These are phyloP conservation scores for Prunus salicina DNA, from an alignment of 306 rosid species.

Conservation along the genomic window DNA sequence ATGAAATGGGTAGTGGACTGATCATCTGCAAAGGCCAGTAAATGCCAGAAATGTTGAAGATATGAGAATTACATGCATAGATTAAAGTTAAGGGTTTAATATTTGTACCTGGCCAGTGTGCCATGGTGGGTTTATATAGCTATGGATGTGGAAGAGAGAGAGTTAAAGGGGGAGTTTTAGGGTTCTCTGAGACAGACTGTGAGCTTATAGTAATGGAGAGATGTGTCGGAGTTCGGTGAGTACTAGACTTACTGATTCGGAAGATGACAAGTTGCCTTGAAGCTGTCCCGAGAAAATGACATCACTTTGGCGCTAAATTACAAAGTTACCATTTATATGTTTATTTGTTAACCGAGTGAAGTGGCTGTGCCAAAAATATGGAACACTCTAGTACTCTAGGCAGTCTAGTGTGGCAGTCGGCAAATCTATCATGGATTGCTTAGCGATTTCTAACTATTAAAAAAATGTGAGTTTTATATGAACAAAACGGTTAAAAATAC, in stretches of 20 bases:
- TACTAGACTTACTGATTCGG: not conserved
- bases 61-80: not conserved
- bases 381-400: too few species aligned
- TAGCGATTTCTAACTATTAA: too few species aligned
- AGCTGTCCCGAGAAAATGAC: not conserved
- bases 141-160: not conserved
- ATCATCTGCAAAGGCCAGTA: slow-evolving; percentile 15
- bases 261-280: not conserved
- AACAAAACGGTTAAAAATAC: not conserved
- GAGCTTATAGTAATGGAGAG: not conserved
- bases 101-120: slow-evolving; percentile 24
- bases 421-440: not conserved
- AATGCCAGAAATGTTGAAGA: slow-evolving; percentile 3
- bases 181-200: slow-evolving; percentile 10
- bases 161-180: not conserved
- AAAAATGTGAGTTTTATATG: not conserved
- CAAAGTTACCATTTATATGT: not conserved
- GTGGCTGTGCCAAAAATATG: not conserved
- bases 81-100: not conserved
- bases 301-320: not conserved
- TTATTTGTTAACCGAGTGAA: not conserved
- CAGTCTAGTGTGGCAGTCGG: not conserved
- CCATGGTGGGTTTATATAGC: not conserved
- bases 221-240: slow-evolving; percentile 1
- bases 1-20: not conserved